These are phyloP conservation scores for Cymodocea nodosa DNA, from an alignment of 116 monocot genomes.

Conservation along the genomic window DNA sequence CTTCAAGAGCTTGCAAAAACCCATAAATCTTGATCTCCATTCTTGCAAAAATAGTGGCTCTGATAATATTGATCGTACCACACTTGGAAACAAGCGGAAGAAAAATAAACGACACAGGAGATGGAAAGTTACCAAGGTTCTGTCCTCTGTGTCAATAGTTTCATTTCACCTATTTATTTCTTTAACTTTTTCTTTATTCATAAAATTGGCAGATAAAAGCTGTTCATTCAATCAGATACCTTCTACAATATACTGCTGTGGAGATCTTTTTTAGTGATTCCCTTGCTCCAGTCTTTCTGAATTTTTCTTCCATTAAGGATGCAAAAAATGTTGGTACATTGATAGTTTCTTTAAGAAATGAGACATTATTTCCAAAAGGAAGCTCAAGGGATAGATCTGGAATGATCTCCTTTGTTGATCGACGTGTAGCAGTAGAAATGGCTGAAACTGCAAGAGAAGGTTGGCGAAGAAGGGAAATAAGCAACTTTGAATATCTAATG, in stretches of 20 bases:
- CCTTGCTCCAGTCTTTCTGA: slow-evolving; percentile 69
- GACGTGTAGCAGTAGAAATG: slow-evolving; percentile 73
- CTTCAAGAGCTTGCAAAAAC: slow-evolving; percentile 44
- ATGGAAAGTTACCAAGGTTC: slow-evolving; percentile 78
- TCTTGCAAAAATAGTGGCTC: slow-evolving; percentile 17
- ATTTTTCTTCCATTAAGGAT: slow-evolving; percentile 69
- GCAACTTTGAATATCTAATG: slow-evolving; percentile 98
- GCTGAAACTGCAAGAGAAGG: slow-evolving; percentile 83
- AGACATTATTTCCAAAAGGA: slow-evolving; percentile 65
- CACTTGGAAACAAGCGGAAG: slow-evolving; percentile 19
- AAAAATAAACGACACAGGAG: slow-evolving; percentile 82
- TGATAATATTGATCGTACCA: slow-evolving; percentile 19
- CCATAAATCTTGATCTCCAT: slow-evolving; percentile 11
- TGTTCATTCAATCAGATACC: slow-evolving; percentile 87
- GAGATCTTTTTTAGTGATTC: slow-evolving; percentile 90
- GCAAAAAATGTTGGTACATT: slow-evolving; percentile 79
- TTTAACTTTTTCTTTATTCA: slow-evolving; percentile 1
- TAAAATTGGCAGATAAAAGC: slow-evolving; percentile 73
- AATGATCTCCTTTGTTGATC: slow-evolving; percentile 81
- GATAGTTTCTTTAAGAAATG: slow-evolving; percentile 75
- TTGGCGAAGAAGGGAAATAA: slow-evolving; percentile 96
- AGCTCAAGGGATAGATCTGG: slow-evolving; percentile 49
- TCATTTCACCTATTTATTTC: background rate
- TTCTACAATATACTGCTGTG: slow-evolving; percentile 80
- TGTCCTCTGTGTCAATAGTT: background rate